Evolutionary conservation across 2,329 filamentous ascomycete genomes (phyloP), one percentile per base, ranked within the genome.

Genomic region (Diaporthe ampelina): DNA sequence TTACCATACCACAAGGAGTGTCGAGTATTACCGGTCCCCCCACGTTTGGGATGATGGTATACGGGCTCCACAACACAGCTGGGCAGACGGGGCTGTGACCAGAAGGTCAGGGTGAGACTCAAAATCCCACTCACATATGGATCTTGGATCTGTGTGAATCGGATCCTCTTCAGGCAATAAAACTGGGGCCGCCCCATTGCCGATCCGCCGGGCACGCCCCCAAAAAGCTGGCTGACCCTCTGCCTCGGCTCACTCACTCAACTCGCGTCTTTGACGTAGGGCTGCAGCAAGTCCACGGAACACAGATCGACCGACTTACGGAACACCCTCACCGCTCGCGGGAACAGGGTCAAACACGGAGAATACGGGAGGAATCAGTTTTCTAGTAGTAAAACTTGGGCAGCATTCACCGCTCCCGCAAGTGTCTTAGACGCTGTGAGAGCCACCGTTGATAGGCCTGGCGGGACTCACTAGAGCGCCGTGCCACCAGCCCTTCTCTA

Each of bases 191-290:
- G 40, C 40, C 40, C 40, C 63, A 48, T 68, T 54, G 63, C 63
- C 48, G 63, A 54, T 37, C 63, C 48, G 48, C 63, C 63, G 48
- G 32, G 48, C 48, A 26, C 9, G 63, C 29, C 45, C 48, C 48
- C 63, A 17, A 37, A 10, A 24, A 43, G 40, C 40, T 43, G 40
- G 63, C 63, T 52, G 63, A 40, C 32, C 32, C 24, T 40, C 63
- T 68, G 45, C 63, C 63, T 68, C 48, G 63, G 63, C 48, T 68
- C n/a, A 40, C 40, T 43, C 40, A 43, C 40, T 19, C 40, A 43
- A 19, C 63, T 40, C 32, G n/a, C 63, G 48, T 40, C 63, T 37
- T 67, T 68, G 63, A 54, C 63, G 63, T 68, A 68, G 63, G 63
- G 63, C 63, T 68, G 63, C 63, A 68, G 63, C 29, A 37, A 68